phyloP scores from a whole-genome alignment of 208 protist species.

The Leishmania braziliensis region DNA sequence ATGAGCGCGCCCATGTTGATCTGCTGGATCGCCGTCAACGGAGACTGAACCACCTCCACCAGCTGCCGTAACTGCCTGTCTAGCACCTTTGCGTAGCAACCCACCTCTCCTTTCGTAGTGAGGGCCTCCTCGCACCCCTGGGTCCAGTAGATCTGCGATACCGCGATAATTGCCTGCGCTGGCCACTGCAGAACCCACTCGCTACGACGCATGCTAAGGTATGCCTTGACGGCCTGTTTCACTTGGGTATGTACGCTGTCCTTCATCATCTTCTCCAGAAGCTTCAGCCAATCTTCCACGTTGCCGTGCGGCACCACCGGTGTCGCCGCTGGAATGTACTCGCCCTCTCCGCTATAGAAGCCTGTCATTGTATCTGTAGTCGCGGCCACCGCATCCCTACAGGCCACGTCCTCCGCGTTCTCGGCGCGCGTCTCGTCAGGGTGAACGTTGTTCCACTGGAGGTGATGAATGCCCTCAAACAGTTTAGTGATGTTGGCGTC shows the following conservation, averaged over 20 bases:
- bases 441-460: slow-evolving; percentile 75
- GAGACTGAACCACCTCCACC: slow-evolving; percentile 92
- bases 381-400: neutral
- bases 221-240: slow-evolving; percentile 58
- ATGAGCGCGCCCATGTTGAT: slow-evolving; percentile 97
- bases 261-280: slow-evolving; percentile 96
- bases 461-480: slow-evolving; percentile 93
- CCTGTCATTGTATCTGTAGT: slow-evolving; percentile 74
- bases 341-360: slow-evolving; percentile 94
- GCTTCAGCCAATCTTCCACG: slow-evolving; percentile 96
- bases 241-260: slow-evolving; percentile 83
- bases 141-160: slow-evolving; percentile 95
- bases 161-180: slow-evolving; percentile 93
- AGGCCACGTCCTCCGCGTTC: neutral
- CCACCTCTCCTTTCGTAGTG: slow-evolving; percentile 61
- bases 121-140: slow-evolving; percentile 93
- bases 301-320: slow-evolving; percentile 91
- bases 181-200: slow-evolving; percentile 93
- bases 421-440: neutral
- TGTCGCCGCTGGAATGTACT: slow-evolving; percentile 88
- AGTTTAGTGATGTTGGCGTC: slow-evolving; percentile 95
- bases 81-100: slow-evolving; percentile 60
- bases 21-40: slow-evolving; percentile 76
- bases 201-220: slow-evolving; percentile 64
- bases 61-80: slow-evolving; percentile 88